Conservation (phyloP, 1,139 yeast genomes). For the Sugiyamaella pinicola region DNA sequence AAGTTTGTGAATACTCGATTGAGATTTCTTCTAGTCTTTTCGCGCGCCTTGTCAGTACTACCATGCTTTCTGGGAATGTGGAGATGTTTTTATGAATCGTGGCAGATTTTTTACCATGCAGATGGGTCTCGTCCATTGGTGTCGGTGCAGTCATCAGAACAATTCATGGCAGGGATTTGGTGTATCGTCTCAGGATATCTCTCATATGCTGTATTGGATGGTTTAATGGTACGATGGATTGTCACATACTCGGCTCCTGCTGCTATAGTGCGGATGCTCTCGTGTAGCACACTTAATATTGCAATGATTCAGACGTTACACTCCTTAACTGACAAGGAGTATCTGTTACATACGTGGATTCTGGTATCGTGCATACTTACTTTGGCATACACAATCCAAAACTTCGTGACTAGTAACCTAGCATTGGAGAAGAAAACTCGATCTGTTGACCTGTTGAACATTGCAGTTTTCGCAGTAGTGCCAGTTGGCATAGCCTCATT, state of each 20-base stretch:
- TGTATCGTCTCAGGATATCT: constrained; percentile 82
- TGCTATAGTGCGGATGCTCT: constrained; percentile 80
- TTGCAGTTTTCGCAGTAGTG: constrained; percentile 93
- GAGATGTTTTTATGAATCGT: constrained; percentile 56
- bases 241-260: constrained; percentile 87
- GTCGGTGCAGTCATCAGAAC: constrained; percentile 44
- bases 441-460: constrained; percentile 68
- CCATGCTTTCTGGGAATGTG: constrained; percentile 64
- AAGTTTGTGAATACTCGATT: constrained; percentile 72
- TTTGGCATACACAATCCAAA: constrained; percentile 79
- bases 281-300: constrained; percentile 74
- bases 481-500: constrained; percentile 96
- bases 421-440: constrained; percentile 52
- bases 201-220: constrained; percentile 82
- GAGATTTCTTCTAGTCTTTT: constrained; percentile 59
- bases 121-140: constrained; percentile 34
- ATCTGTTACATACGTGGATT: constrained; percentile 89
- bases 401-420: constrained; percentile 83
- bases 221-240: constrained; percentile 88
- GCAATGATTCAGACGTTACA: constrained; percentile 70
- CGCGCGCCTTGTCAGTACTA: constrained; percentile 55
- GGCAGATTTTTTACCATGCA: constrained; percentile 32
- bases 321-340: constrained; percentile 55
- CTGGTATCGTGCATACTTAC: constrained; percentile 83
- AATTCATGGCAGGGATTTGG: constrained; percentile 46